Conservation (phyloP, 129 eudicot genomes). For the Tagetes erecta region DNA sequence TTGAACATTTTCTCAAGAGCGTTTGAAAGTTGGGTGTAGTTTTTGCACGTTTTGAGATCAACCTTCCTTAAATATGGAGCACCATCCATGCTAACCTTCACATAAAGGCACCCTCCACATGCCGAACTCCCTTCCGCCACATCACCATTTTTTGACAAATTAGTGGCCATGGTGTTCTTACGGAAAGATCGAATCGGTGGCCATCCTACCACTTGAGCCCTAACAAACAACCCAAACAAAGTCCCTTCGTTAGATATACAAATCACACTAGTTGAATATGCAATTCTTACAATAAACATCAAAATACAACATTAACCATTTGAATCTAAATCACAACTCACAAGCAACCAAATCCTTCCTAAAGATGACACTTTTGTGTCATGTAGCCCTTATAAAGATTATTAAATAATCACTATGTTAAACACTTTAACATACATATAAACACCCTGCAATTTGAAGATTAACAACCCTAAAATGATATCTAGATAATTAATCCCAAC, state of each 20-base stretch:
- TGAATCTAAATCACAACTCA: background rate
- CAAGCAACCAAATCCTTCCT: background rate
- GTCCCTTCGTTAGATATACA: constrained; percentile 13
- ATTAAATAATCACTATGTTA: too few species aligned
- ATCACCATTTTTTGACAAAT: constrained; percentile 47
- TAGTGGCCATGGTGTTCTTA: constrained; percentile 83
- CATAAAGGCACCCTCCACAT: constrained; percentile 65
- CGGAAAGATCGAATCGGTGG: constrained; percentile 94
- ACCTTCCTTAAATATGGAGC: constrained; percentile 95
- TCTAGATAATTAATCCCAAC: background rate
- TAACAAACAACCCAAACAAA: constrained; percentile 27
- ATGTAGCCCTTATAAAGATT: too few species aligned
- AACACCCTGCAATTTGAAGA: background rate
- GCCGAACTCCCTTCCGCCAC: constrained; percentile 38
- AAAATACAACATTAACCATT: background rate
- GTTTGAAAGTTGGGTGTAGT: constrained; percentile 69
- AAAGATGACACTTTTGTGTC: too few species aligned
- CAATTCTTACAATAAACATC: background rate
- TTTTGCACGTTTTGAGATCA: constrained; percentile 73
- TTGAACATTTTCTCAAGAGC: constrained; percentile 93
- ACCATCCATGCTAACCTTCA: constrained; percentile 98
- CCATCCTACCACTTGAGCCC: constrained; percentile 97
- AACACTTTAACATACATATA: too few species aligned
- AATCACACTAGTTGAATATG: background rate
- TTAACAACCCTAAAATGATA: background rate